Conservation (phyloP, 768 basidiomycete species). For the Kwoniella sp. region DNA sequence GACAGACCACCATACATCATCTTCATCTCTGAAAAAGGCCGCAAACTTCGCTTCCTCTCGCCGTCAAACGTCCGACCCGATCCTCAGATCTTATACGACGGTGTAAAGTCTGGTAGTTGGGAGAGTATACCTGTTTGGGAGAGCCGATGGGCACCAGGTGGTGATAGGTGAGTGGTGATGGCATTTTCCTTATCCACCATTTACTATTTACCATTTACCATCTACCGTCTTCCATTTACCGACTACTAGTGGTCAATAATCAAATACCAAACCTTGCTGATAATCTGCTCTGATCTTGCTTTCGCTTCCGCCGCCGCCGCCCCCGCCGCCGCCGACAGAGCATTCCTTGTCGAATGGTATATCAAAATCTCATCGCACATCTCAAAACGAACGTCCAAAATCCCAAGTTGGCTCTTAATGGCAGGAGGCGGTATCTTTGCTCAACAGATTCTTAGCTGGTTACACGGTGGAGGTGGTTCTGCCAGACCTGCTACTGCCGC, state of each 20-base stretch:
- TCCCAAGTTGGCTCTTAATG: slow-evolving; percentile 24
- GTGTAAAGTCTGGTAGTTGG: slow-evolving; percentile 69
- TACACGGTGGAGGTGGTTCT: slow-evolving; percentile 2
- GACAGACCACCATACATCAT: slow-evolving; percentile 75
- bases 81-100: slow-evolving; percentile 66
- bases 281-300: no score
- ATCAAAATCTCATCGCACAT: slow-evolving; percentile 8
- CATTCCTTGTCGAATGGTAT: slow-evolving; percentile 23
- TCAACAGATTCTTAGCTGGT: slow-evolving; percentile 18
- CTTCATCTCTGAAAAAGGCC: slow-evolving; percentile 69
- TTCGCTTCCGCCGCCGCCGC: no score
- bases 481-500: background rate
- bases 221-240: no score
- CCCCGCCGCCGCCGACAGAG: no score
- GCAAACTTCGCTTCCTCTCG: slow-evolving; percentile 77
- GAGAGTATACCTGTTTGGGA: slow-evolving; percentile 69
- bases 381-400: slow-evolving; percentile 5
- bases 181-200: no score
- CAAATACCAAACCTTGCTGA: no score
- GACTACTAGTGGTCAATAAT: no score
- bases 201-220: no score
- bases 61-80: slow-evolving; percentile 64
- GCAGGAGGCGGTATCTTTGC: slow-evolving; percentile 3
- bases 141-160: slow-evolving; percentile 67
- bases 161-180: slow-evolving; percentile 22